Evolutionary conservation across 2,329 filamentous ascomycete species (phyloP).

Genomic region (Colletotrichum sp.): DNA sequence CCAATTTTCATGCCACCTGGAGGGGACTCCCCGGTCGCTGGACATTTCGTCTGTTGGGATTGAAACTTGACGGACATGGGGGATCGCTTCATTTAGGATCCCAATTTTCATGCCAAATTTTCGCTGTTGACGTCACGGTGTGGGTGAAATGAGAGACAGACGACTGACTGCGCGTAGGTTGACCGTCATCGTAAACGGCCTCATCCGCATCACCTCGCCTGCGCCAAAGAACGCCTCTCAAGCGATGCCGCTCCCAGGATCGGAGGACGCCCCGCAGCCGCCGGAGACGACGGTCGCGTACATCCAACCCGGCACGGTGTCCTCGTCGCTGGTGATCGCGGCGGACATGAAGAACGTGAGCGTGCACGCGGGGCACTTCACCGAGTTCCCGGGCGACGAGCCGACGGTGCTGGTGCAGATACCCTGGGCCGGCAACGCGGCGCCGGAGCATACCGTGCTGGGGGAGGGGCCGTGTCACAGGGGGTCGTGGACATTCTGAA

Average conservation of each 20-base stretch:
- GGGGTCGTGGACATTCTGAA: conserved; percentile 7
- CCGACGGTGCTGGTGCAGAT: conserved; percentile 36
- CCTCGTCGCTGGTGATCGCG: conserved; percentile 35
- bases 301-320: conserved; percentile 32
- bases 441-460: conserved; percentile 32
- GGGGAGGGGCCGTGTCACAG: conserved; percentile 31
- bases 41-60: not conserved
- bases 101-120: not conserved
- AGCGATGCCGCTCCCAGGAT: not conserved
- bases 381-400: conserved; percentile 38
- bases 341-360: conserved; percentile 32
- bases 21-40: not conserved
- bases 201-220: conserved; percentile 36
- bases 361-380: conserved; percentile 32
- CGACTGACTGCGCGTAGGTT: conserved; percentile 23
- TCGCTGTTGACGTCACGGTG: not conserved
- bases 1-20: not conserved
- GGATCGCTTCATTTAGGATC: not conserved
- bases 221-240: conserved; percentile 23
- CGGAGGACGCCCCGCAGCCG: not conserved
- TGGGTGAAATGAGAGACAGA: not conserved
- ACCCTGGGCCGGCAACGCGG: conserved; percentile 28
- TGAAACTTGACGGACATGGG: not conserved
- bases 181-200: conserved; percentile 34
- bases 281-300: conserved; percentile 28